These are phyloP conservation scores for Pterocarpus santalinus DNA, from an alignment of 306 rosid species.

Conservation along the genomic window DNA sequence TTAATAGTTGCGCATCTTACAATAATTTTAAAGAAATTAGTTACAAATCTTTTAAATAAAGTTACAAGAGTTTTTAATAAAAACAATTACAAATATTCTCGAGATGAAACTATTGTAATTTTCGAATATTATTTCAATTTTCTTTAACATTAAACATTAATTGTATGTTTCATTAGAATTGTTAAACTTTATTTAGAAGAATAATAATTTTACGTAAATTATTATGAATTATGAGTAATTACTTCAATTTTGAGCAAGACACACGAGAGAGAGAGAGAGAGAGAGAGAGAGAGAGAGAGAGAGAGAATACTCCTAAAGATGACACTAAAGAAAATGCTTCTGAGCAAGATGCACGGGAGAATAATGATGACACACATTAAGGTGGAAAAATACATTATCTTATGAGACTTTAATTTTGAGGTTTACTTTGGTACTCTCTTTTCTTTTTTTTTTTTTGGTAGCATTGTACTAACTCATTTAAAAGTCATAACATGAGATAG, in stretches of 20 bases:
- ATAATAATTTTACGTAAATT: no score
- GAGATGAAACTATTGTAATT: background rate
- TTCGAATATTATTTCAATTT: no score
- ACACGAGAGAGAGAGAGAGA: background rate
- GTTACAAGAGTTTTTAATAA: background rate
- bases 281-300: no score
- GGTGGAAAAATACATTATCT: no score
- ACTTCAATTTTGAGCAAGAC: background rate
- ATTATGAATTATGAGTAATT: background rate
- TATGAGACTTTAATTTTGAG: no score
- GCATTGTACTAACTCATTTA: no score
- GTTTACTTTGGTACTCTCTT: no score
- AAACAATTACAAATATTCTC: background rate
- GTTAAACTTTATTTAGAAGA: no score
- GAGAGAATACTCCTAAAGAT: background rate
- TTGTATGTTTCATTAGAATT: no score
- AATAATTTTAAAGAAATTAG: background rate
- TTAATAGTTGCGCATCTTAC: background rate
- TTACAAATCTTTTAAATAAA: background rate
- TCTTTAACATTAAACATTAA: background rate
- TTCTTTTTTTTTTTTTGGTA: no score
- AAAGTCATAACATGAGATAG: no score
- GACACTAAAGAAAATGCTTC: background rate
- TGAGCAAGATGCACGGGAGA: background rate
- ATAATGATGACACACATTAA: conserved; percentile 11